phyloP scores from a whole-genome alignment of 2,329 filamentous ascomycete species.

The Hypoxylon sp. region DNA sequence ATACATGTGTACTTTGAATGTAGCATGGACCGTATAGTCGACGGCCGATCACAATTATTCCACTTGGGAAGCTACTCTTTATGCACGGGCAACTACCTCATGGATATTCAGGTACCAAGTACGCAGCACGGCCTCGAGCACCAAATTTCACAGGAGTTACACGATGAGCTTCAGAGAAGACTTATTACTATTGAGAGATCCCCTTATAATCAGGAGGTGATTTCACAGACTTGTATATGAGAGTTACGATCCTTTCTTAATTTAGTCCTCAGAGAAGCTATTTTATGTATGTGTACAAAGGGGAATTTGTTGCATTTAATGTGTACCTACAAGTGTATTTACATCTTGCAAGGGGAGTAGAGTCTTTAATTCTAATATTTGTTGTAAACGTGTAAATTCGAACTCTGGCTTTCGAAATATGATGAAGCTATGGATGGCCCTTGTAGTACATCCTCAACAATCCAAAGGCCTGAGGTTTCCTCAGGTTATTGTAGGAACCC shows the following conservation, averaged over 20 bases:
- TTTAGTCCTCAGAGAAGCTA: neutral
- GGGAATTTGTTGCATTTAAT: no score
- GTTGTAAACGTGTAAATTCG: no score
- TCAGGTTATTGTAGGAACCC: no score
- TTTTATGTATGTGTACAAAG: no score
- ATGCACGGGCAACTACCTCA: neutral
- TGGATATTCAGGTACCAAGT: neutral
- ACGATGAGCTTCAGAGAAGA: neutral
- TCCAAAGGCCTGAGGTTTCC: no score
- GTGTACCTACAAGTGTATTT: no score
- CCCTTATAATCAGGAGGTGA: neutral
- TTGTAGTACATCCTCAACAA: no score
- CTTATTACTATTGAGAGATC: neutral
- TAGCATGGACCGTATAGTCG: neutral
- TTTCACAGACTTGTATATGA: neutral
- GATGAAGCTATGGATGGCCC: no score
- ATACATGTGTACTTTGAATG: neutral
- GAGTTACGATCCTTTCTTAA: neutral
- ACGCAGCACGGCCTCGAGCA: neutral
- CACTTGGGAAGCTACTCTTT: neutral
- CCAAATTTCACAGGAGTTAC: neutral
- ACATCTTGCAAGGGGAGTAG: no score
- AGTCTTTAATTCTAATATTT: no score
- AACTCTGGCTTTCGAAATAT: no score
- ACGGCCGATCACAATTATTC: neutral